Evolutionary conservation across 805 yeast genomes (phyloP).

Genomic region (Teunomyces cretensis): DNA sequence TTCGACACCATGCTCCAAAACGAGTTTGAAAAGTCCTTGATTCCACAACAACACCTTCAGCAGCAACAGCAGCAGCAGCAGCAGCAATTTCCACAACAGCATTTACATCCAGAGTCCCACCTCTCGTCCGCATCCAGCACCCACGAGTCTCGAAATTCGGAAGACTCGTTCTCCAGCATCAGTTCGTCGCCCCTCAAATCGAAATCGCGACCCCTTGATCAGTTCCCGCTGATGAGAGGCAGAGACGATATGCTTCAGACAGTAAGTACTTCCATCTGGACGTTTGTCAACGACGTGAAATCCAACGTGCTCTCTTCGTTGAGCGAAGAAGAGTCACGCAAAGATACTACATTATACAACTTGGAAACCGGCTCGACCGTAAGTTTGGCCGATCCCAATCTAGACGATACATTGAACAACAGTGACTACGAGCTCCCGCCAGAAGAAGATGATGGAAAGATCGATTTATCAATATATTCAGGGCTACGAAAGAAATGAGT

Average conservation of each 20-base stretch:
- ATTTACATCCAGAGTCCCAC: neutral
- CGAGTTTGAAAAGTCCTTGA: conserved; percentile 53
- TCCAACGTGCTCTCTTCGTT: conserved; percentile 31
- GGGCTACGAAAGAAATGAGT: conserved; percentile 2
- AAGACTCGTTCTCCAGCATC: conserved; percentile 25
- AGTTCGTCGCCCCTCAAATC: conserved; percentile 29
- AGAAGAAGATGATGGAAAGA: conserved; percentile 18
- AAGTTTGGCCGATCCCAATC: conserved; percentile 11
- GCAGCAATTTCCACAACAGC: neutral
- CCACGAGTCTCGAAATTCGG: conserved; percentile 17
- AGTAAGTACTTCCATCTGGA: conserved; percentile 42
- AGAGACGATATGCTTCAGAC: conserved; percentile 40
- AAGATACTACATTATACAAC: conserved; percentile 16
- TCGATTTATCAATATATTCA: conserved; percentile 30
- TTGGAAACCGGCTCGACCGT: conserved; percentile 27
- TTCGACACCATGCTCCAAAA: conserved; percentile 65
- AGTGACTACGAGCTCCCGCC: conserved; percentile 14
- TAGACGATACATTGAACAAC: conserved; percentile 7
- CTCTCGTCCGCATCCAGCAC: conserved; percentile 5
- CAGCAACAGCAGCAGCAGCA: neutral
- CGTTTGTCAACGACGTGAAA: conserved; percentile 44
- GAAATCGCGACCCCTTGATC: conserved; percentile 14
- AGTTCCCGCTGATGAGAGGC: neutral
- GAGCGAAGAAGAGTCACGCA: conserved; percentile 11
- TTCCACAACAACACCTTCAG: conserved; percentile 5